Evolutionary conservation across 2,329 filamentous ascomycete genomes (phyloP).

Genomic region (Exophiala sp.): DNA sequence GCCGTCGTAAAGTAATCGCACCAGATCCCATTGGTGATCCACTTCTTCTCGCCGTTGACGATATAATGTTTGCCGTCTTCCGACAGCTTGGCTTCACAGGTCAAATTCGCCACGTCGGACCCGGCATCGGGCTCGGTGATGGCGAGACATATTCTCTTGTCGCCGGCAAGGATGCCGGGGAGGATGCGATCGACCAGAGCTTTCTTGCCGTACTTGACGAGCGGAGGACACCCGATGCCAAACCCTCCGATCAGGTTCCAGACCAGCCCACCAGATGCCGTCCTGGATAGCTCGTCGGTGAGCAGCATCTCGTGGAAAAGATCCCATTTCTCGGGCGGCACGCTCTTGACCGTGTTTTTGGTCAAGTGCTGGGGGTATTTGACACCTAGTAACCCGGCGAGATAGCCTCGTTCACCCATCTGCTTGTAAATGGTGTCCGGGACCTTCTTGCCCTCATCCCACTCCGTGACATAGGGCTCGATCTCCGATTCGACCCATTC

Average conservation of each 20-base stretch:
- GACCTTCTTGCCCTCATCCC: conserved; percentile 92
- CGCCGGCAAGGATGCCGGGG: conserved; percentile 78
- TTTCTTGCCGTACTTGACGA: conserved; percentile 88
- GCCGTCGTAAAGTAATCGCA: conserved; percentile 96
- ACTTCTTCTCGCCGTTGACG: conserved; percentile 99
- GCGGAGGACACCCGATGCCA: conserved; percentile 84
- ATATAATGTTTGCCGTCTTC: conserved; percentile 96
- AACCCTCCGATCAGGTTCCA: conserved; percentile 98
- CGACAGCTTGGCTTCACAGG: conserved; percentile 88
- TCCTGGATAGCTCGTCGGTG: conserved; percentile 87
- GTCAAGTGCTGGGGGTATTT: conserved; percentile 70
- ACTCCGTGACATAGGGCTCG: conserved; percentile 87
- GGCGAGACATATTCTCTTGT: conserved; percentile 95
- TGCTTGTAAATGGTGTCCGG: conserved; percentile 88
- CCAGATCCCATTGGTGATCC: conserved; percentile 99
- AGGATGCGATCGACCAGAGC: conserved; percentile 77
- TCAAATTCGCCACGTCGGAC: conserved; percentile 89
- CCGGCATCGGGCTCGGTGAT: conserved; percentile 97
- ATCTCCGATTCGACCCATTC: conserved; percentile 86
- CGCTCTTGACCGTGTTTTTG: conserved; percentile 65
- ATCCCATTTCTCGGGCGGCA: conserved; percentile 87
- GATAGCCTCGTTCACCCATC: conserved; percentile 87
- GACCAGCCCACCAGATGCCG: conserved; percentile 84
- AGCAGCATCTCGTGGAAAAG: conserved; percentile 96
- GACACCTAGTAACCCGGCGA: conserved; percentile 80